A percentile compares a stretch with the other conserved stretches of the same genome.
phyloP scores from a whole-genome alignment of 2,329 filamentous ascomycete species.

The Orbilia ellipsospora region DNA sequence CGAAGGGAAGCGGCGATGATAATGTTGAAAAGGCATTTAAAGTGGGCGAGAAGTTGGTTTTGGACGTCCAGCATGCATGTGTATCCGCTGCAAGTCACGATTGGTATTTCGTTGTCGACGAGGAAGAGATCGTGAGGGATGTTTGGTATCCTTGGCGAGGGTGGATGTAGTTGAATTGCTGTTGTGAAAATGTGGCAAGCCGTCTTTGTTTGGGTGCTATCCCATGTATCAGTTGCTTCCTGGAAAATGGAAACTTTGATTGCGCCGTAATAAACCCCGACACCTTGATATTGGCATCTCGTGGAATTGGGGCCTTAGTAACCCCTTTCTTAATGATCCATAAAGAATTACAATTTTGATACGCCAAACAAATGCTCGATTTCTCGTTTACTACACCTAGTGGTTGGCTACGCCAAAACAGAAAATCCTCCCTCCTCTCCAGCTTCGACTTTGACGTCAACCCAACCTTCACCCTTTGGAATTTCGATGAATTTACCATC shows the following conservation, averaged over 20 bases:
- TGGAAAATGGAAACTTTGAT: too few species aligned
- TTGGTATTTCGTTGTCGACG: constrained; percentile 80
- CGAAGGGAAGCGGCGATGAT: constrained; percentile 61
- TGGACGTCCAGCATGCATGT: constrained; percentile 86
- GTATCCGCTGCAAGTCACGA: constrained; percentile 77
- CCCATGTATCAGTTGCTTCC: too few species aligned
- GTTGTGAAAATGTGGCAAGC: background rate
- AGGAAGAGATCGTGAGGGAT: constrained; percentile 75
- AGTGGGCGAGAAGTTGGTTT: constrained; percentile 74
- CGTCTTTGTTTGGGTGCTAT: too few species aligned
- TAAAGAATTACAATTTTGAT: too few species aligned
- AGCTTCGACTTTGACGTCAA: constrained; percentile 68
- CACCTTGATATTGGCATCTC: too few species aligned
- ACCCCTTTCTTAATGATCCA: too few species aligned
- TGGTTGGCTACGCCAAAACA: constrained; percentile 18
- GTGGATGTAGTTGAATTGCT: constrained; percentile 64
- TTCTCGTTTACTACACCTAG: background rate
- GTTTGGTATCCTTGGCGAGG: constrained; percentile 78
- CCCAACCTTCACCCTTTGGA: constrained; percentile 73
- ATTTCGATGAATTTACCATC: constrained; percentile 87
- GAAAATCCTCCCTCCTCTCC: constrained; percentile 24
- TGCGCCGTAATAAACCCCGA: too few species aligned
- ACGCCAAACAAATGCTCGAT: too few species aligned
- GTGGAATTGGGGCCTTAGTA: too few species aligned
- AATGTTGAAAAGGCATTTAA: constrained; percentile 61